A percentile compares a stretch with the other conserved stretches of the same genome.
phyloP scores from a whole-genome alignment of 352 stramenopile genomes.

The Pelagophyceae sp. region DNA sequence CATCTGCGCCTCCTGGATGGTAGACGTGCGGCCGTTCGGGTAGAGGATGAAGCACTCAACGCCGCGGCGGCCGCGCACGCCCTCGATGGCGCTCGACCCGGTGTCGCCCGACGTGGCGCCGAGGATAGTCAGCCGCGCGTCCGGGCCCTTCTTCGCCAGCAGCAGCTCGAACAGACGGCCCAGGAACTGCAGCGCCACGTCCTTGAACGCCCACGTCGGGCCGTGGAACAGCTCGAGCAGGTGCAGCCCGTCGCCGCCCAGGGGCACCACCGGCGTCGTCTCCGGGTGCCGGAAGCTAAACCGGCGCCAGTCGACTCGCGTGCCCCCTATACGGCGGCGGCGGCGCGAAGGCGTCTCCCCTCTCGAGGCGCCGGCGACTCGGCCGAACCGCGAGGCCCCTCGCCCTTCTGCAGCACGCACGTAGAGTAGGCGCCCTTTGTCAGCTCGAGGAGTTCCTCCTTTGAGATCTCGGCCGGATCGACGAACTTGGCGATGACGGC shows the following conservation, averaged over 20 bases:
- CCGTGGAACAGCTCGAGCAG: constrained; percentile 97
- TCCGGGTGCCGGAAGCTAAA: constrained; percentile 72
- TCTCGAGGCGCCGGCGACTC: too few relatives aligned
- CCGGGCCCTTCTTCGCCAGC: constrained; percentile 66
- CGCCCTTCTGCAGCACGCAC: too few relatives aligned
- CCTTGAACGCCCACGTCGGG: constrained; percentile 98
- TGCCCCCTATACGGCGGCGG: too few relatives aligned
- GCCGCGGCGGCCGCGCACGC: constrained; percentile 85
- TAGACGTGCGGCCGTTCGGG: constrained; percentile 83
- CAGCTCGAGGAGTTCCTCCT: constrained; percentile 71
- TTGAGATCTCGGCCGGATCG: constrained; percentile 82
- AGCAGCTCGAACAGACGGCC: constrained; percentile 99
- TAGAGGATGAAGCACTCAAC: constrained; percentile 94
- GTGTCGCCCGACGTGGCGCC: constrained; percentile 96
- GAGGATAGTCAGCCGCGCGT: constrained; percentile 81
- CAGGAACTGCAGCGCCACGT: constrained; percentile 97
- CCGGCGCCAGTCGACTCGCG: too few relatives aligned
- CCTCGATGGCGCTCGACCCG: constrained; percentile 92
- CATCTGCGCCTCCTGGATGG: constrained; percentile 98
- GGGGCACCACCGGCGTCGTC: constrained; percentile 76
- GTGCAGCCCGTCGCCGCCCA: constrained; percentile 53
- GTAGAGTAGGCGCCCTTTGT: constrained; percentile 84
- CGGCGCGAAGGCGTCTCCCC: too few relatives aligned
- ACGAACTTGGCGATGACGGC: constrained; percentile 94
- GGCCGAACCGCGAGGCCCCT: too few relatives aligned